Percentiles rank a stretch among this genome's conserved stretches.
These are phyloP conservation scores for Penicillium sp. DNA, from an alignment of 2,329 filamentous ascomycete genomes.

Conservation along the genomic window DNA sequence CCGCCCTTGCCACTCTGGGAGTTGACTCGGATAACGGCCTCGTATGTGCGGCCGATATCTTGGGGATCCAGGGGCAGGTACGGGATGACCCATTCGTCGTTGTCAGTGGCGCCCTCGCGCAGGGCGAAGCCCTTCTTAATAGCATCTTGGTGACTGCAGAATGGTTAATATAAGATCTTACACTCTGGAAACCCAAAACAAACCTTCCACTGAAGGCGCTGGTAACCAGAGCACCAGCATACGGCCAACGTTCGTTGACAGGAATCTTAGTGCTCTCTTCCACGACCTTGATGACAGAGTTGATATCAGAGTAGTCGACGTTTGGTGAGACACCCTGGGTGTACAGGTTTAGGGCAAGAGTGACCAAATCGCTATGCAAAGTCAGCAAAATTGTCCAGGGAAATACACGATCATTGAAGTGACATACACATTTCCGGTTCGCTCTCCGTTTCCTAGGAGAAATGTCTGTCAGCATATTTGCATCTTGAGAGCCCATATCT, in stretches of 20 bases:
- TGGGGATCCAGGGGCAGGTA: conserved; percentile 91
- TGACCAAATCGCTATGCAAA: conserved; percentile 67
- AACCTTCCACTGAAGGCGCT: not conserved
- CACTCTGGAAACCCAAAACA: conserved; percentile 75
- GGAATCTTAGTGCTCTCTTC: conserved; percentile 95
- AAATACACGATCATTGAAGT: not conserved
- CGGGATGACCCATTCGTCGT: conserved; percentile 77
- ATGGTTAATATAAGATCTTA: conserved; percentile 35
- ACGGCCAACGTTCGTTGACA: conserved; percentile 83
- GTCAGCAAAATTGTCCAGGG: not conserved
- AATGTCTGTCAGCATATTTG: not conserved
- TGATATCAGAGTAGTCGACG: conserved; percentile 89
- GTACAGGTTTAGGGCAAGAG: conserved; percentile 88
- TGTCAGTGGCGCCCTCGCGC: conserved; percentile 62
- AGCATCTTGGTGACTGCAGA: conserved; percentile 91
- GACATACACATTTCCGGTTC: conserved; percentile 76
- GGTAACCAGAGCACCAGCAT: conserved; percentile 59
- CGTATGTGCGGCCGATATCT: conserved; percentile 95
- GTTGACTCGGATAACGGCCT: conserved; percentile 97
- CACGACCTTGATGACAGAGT: conserved; percentile 79
- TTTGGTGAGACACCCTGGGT: conserved; percentile 83
- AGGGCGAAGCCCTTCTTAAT: conserved; percentile 82
- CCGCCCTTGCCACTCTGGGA: conserved; percentile 94
- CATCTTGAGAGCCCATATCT: not conserved
- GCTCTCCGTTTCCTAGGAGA: conserved; percentile 67